Percentiles rank a stretch among this genome's conserved stretches.
Evolutionary conservation across 768 basidiomycete species (phyloP).

Genomic region (Auriscalpium vulgare): DNA sequence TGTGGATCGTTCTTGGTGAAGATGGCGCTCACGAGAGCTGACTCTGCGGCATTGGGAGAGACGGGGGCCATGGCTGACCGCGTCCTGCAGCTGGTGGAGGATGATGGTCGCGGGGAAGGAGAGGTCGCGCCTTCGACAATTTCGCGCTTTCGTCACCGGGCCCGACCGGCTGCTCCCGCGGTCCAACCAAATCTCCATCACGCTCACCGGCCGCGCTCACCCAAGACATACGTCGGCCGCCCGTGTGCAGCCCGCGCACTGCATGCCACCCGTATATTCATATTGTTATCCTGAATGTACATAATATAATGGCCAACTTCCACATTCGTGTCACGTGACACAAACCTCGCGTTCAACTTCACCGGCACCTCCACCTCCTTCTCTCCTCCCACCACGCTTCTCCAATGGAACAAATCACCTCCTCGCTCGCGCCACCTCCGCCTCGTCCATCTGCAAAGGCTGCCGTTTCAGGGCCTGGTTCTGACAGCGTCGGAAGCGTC

Average conservation of each 20-base stretch:
- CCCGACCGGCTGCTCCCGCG: too few relatives aligned
- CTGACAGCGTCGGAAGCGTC: constrained; percentile 66
- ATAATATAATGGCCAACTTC: too few relatives aligned
- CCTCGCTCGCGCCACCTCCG: constrained; percentile 45
- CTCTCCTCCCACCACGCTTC: neutral
- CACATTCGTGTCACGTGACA: too few relatives aligned
- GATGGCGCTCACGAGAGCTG: constrained; percentile 62
- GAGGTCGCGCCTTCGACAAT: too few relatives aligned
- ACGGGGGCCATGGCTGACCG: constrained; percentile 32
- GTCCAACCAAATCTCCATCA: too few relatives aligned
- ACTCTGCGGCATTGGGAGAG: constrained; percentile 38
- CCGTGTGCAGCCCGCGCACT: too few relatives aligned
- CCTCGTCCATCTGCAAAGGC: constrained; percentile 52
- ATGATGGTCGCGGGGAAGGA: neutral
- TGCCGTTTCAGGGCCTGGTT: constrained; percentile 39
- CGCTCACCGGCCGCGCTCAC: too few relatives aligned
- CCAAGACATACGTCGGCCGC: too few relatives aligned
- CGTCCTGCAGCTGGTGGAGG: neutral
- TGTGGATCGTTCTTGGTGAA: constrained; percentile 68
- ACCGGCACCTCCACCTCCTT: neutral
- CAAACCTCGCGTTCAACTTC: neutral
- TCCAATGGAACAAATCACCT: constrained; percentile 64
- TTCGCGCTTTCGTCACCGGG: too few relatives aligned
- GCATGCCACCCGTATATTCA: too few relatives aligned
- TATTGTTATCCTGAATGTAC: too few relatives aligned